Percentiles rank a stretch among this genome's conserved stretches.
phyloP scores from a whole-genome alignment of 305 asterid genomes.

The Solanum hybrid region DNA sequence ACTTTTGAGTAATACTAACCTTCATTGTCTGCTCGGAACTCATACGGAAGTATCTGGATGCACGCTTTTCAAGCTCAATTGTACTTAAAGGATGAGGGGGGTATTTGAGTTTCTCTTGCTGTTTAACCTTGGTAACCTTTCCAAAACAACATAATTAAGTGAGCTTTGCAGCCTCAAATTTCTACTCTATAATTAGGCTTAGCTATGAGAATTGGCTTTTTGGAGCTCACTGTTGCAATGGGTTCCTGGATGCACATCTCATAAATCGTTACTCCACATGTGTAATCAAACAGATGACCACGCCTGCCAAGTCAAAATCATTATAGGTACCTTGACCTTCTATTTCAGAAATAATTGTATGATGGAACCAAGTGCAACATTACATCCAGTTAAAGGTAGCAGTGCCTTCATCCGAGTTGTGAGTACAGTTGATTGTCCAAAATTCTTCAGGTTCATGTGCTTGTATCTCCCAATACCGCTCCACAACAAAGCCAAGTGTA shows the following conservation, averaged over 20 bases:
- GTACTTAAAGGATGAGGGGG: constrained; percentile 96
- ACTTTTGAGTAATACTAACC: constrained; percentile 26
- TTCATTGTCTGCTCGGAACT: constrained; percentile 97
- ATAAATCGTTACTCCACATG: constrained; percentile 74
- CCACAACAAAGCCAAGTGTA: constrained; percentile 91
- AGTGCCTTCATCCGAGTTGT: constrained; percentile 71
- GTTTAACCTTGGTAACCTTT: constrained; percentile 72
- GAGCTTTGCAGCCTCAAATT: constrained; percentile 12
- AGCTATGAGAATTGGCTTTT: constrained; percentile 5
- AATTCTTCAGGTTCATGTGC: constrained; percentile 95
- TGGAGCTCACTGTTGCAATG: constrained; percentile 75
- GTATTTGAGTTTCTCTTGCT: constrained; percentile 68
- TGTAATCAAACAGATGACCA: constrained; percentile 88
- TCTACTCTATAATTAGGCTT: constrained; percentile 10
- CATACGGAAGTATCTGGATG: constrained; percentile 90
- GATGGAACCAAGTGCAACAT: constrained; percentile 12
- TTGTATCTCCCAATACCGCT: constrained; percentile 95
- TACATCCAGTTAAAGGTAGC: constrained; percentile 88
- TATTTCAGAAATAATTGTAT: neutral
- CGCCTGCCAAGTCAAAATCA: constrained; percentile 57
- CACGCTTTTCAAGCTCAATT: constrained; percentile 97
- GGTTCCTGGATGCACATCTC: constrained; percentile 91
- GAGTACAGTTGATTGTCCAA: constrained; percentile 92
- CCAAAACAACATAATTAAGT: constrained; percentile 13
- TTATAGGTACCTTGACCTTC: neutral